A percentile compares a stretch with the other conserved stretches of the same genome.
These are phyloP conservation scores for Polyporus arcularius DNA, from an alignment of 768 basidiomycete species.

Conservation along the genomic window DNA sequence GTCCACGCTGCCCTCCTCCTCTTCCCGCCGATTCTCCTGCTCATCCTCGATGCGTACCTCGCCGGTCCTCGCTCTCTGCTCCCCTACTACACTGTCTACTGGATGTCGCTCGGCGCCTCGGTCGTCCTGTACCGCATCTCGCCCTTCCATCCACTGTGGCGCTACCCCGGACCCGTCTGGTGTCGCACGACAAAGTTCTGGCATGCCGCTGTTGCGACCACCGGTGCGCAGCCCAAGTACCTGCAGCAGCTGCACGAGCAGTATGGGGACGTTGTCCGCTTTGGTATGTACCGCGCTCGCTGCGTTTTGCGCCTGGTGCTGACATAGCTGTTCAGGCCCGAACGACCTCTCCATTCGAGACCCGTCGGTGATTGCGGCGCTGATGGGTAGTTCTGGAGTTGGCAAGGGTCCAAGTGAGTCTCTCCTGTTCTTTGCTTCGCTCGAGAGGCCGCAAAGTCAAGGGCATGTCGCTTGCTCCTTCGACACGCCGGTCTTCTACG, in stretches of 20 bases:
- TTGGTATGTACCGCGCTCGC: constrained; percentile 27
- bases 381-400: constrained; percentile 36
- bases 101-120: constrained; percentile 14
- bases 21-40: background rate
- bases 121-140: background rate
- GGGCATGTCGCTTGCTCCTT: too few species aligned
- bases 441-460: background rate
- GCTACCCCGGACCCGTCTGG: constrained; percentile 26
- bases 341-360: constrained; percentile 47
- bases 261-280: constrained; percentile 41
- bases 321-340: constrained; percentile 35
- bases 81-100: background rate
- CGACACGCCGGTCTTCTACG: too few species aligned
- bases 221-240: constrained; percentile 32
- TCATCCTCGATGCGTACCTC: background rate
- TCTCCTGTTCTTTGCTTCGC: constrained; percentile 26
- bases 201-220: constrained; percentile 20
- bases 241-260: constrained; percentile 35
- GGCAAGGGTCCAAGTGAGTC: constrained; percentile 42
- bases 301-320: background rate
- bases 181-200: constrained; percentile 32
- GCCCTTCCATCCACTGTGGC: background rate
- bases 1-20: background rate
- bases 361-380: constrained; percentile 29
- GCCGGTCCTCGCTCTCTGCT: background rate